Base-by-base conservation (phyloP, 2,329 filamentous ascomycete genomes). In the Blumeria hordei region DNA sequence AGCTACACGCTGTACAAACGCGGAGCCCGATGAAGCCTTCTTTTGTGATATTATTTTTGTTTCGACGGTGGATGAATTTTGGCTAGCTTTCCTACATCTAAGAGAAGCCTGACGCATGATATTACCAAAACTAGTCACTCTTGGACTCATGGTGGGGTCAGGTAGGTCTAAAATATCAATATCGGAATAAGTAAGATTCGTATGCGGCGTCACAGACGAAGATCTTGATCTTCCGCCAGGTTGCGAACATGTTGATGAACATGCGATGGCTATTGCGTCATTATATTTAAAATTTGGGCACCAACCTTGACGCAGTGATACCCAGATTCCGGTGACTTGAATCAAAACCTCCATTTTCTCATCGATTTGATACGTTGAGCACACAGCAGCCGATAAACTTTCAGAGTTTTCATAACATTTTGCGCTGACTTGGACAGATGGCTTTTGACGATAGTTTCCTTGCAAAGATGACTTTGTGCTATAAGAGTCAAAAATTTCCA, bases 401-500 rank as follows among this genome's bases (percentile, higher is more conserved):
- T 37, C 34, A n/a, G 12, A 3, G 8, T 52, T 10, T 21, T 11
- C 33, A 14, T 16, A 18, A 36, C 36, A 32, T 16, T 52, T 52
- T 6, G 5, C 3, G 9, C 49, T 11, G 39, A 64, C 61, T 44
- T 55, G 56, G 10, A 49, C 53, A 37, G 34, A 44, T 33, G 35
- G 16, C 4, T 59, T 57, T 32, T 61, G 61, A 9, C 74, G 73
- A 57, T 71, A 70, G 39, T 68, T 70, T n/a, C 69, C 67, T 35
- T 70, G 68, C 0, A 74, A 73, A 6, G 71, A 65, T 0, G 75
- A 73, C 33, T 79, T 69, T 0, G 75, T 73, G 4, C 71, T 76
- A 64, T 86, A 88, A 2, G 71, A 72, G 59, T 88, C 80, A 57
- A 79, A 76, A 51, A 90, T 75, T 53, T 85, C 79, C 34, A 90